These are phyloP conservation scores for Pelargonium citronellum DNA, from an alignment of 441 rosid species.

Conservation along the genomic window DNA sequence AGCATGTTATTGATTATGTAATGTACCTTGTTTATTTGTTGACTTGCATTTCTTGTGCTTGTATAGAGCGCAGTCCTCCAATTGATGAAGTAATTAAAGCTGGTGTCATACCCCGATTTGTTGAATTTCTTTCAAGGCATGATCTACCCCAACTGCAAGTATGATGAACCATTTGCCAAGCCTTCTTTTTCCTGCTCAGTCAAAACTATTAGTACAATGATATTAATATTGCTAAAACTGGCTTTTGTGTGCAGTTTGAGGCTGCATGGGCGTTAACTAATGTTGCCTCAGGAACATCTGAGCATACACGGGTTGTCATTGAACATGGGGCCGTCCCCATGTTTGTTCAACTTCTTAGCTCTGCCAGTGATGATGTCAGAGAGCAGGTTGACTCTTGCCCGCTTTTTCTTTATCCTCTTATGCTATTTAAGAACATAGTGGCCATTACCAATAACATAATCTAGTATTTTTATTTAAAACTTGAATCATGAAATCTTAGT, in stretches of 20 bases:
- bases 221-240: neutral
- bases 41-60: constrained; percentile 19
- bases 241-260: constrained; percentile 39
- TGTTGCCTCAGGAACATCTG: constrained; percentile 58
- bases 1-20: neutral
- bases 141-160: constrained; percentile 65
- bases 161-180: neutral
- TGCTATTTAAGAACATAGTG: neutral
- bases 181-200: neutral
- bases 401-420: neutral
- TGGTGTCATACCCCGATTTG: constrained; percentile 63
- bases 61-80: constrained; percentile 62
- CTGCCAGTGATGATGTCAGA: constrained; percentile 50
- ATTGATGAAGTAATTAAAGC: constrained; percentile 65
- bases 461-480: no score
- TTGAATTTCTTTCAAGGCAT: constrained; percentile 57
- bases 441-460: no score
- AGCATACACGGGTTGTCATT: constrained; percentile 51
- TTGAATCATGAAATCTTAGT: neutral
- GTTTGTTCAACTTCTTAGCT: constrained; percentile 50
- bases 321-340: constrained; percentile 56
- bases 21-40: neutral
- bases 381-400: constrained; percentile 43
- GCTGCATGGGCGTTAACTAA: constrained; percentile 66
- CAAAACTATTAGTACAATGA: no score